phyloP scores from a whole-genome alignment of 2,329 filamentous ascomycete genomes.

The Aspergillus versicolor region DNA sequence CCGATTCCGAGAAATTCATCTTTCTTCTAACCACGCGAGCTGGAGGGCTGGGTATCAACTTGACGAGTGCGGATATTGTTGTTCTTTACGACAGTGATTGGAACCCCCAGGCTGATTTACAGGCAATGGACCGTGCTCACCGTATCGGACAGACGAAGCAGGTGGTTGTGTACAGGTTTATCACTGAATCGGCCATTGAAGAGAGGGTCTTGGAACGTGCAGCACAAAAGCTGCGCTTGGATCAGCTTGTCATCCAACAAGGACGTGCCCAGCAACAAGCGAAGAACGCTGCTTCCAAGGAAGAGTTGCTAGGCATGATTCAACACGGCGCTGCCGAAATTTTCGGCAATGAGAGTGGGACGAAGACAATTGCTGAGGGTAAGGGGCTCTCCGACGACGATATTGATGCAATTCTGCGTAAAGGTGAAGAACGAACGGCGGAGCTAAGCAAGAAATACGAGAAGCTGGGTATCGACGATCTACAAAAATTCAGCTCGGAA shows the following conservation, averaged over 20 bases:
- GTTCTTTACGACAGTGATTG: constrained; percentile 97
- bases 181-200: constrained; percentile 97
- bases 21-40: constrained; percentile 94
- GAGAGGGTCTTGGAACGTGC: constrained; percentile 97
- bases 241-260: constrained; percentile 97
- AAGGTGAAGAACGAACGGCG: constrained; percentile 85
- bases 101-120: constrained; percentile 97
- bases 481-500: constrained; percentile 97
- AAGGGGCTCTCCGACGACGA: constrained; percentile 77
- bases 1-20: constrained; percentile 91
- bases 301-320: constrained; percentile 96
- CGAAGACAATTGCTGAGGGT: constrained; percentile 59
- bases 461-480: constrained; percentile 91
- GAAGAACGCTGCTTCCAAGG: constrained; percentile 91
- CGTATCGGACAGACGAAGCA: constrained; percentile 99
- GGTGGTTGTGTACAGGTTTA: constrained; percentile 92
- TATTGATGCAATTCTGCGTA: constrained; percentile 82
- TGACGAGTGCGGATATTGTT: constrained; percentile 93
- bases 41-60: constrained; percentile 93
- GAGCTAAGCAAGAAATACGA: constrained; percentile 92
- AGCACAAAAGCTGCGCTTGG: constrained; percentile 91
- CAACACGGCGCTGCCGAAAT: constrained; percentile 97
- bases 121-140: constrained; percentile 98
- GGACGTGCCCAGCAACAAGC: constrained; percentile 86
- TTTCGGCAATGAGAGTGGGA: constrained; percentile 71